These are phyloP conservation scores for Trichosporon inkin DNA, from an alignment of 1,284 basidiomycete species.

Conservation along the genomic window DNA sequence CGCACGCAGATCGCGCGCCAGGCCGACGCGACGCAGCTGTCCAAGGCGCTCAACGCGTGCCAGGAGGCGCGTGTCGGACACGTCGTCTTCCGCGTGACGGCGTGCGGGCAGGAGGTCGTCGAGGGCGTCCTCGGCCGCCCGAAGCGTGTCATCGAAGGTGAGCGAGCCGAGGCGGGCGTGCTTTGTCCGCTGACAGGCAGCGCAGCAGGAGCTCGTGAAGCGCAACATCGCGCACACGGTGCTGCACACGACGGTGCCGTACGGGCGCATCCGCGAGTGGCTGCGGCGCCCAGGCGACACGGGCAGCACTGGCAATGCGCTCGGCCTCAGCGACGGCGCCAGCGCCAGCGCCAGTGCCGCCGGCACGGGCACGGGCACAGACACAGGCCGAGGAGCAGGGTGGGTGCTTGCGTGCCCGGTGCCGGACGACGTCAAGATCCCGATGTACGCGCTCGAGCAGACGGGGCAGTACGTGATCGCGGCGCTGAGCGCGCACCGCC, in stretches of 20 bases:
- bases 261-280: conserved; percentile 18
- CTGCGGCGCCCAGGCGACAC: conserved; percentile 6
- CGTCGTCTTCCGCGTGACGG: conserved; percentile 22
- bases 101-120: conserved; percentile 24
- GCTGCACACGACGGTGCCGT: conserved; percentile 27
- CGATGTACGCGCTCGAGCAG: conserved; percentile 35
- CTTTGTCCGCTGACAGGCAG: conserved; percentile 15
- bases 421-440: conserved; percentile 31
- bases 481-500: conserved; percentile 18
- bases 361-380: conserved; percentile 7
- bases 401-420: conserved; percentile 29
- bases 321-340: conserved; percentile 3
- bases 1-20: conserved; percentile 22
- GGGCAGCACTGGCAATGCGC: neutral
- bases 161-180: neutral
- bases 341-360: neutral
- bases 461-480: conserved; percentile 38
- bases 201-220: conserved; percentile 30
- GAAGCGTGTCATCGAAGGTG: neutral
- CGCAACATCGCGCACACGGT: conserved; percentile 28
- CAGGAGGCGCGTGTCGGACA: conserved; percentile 18
- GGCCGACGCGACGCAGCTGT: conserved; percentile 19
- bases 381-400: neutral
- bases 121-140: conserved; percentile 15
- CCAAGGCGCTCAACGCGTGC: conserved; percentile 22